Conservation (phyloP, 768 basidiomycete genomes). For the Dacryopinax primogenitus region DNA sequence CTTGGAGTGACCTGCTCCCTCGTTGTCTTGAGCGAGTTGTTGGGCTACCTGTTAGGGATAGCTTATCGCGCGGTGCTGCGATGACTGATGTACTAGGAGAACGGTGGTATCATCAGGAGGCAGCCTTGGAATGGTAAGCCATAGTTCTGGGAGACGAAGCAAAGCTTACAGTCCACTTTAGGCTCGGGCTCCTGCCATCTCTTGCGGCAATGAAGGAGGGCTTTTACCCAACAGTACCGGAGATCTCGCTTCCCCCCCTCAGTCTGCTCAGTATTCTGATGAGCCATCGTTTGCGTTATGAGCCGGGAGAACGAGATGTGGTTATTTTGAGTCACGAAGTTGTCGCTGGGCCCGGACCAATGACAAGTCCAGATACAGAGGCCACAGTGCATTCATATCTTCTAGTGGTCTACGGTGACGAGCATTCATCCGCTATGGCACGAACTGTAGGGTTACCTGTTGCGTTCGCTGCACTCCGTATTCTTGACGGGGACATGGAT, state of each 20-base stretch:
- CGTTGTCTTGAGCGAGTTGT: constrained; percentile 7
- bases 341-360: constrained; percentile 30
- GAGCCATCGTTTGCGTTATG: constrained; percentile 56
- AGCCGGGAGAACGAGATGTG: constrained; percentile 62
- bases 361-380: neutral
- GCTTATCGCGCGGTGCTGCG: constrained; percentile 12
- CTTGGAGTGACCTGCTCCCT: neutral
- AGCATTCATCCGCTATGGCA: constrained; percentile 69
- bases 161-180: constrained; percentile 12
- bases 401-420: constrained; percentile 48
- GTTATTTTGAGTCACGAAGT: constrained; percentile 80
- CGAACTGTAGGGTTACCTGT: constrained; percentile 78
- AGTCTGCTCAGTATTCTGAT: constrained; percentile 66
- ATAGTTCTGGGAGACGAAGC: constrained; percentile 6
- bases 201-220: neutral
- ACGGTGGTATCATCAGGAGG: neutral
- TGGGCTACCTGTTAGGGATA: constrained; percentile 4
- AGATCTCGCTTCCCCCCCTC: constrained; percentile 31
- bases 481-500: constrained; percentile 47
- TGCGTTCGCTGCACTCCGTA: constrained; percentile 61
- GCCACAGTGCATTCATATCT: constrained; percentile 51
- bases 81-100: constrained; percentile 9
- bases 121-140: neutral
- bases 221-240: constrained; percentile 17
- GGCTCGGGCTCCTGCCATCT: constrained; percentile 10